Evolutionary conservation across 1,139 yeast species (phyloP), one percentile per base, ranked within the genome.

Genomic region (Hyphopichia khmerensis): DNA sequence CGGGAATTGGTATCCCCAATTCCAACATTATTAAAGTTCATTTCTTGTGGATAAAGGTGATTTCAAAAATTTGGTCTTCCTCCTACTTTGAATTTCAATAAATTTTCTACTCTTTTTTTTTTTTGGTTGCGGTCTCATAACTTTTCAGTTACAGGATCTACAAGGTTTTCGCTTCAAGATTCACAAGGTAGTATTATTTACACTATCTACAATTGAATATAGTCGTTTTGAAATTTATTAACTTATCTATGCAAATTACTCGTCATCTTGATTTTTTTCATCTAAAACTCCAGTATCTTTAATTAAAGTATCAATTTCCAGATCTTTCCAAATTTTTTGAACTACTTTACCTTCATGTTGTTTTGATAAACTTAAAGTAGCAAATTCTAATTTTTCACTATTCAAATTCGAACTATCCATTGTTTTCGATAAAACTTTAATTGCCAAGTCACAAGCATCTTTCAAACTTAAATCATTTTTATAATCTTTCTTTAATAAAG

Each of bases 401-500:
- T 90, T 87, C 59, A 95, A 74, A 43, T 88, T 82, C 36, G 95
- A 81, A 43, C 88, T 78, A 65, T 95, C 99, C 77, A 95, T 90
- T 11, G 99, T 95, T 72, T 95, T 95, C 42, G 95, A 83, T 51
- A 95, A 78, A 34, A 95, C 96, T 68, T 90, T 90, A 59, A 93
- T 75, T 6, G 98, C 98, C 61, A 93, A 73, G 52, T 84, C 89
- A 48, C 89, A 80, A 3, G 96, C 97, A 41, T 86, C 95, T 47
- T 83, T 79, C 53, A 95, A 72, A 16, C 77, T 67, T 57, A 89
- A 65, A 45, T 86, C 95, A 53, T 88, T 95, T 60, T 87, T 89
- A 70, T 87, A 95, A 59, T 95, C 99, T 69, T 91, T 96, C 67
- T 93, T 95, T 60, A 95, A 76, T 51, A 95, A 72, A 1, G 99